Conservation (phyloP, 352 stramenopile species). For the Phytopythium litorale region DNA sequence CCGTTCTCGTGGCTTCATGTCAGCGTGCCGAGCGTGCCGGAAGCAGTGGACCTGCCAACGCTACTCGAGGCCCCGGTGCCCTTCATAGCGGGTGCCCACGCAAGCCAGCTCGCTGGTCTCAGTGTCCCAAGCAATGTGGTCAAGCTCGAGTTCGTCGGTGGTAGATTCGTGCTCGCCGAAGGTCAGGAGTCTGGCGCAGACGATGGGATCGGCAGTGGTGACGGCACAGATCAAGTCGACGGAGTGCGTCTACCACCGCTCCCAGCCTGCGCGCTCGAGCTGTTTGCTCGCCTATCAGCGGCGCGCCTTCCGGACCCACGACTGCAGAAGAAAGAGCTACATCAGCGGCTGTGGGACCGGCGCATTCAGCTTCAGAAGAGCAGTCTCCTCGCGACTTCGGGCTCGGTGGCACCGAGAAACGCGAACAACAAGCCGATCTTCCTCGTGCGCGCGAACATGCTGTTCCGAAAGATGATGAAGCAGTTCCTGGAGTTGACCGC, state of each 20-base stretch:
- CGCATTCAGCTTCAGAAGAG: slow-evolving; percentile 48
- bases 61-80: slow-evolving; percentile 49
- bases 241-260: slow-evolving; percentile 9
- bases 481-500: slow-evolving; percentile 21
- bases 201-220: neutral
- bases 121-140: slow-evolving; percentile 34
- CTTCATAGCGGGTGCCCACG: slow-evolving; percentile 43
- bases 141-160: slow-evolving; percentile 29
- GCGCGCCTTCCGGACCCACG: slow-evolving; percentile 22
- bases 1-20: slow-evolving; percentile 53
- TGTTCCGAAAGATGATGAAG: slow-evolving; percentile 28
- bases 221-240: neutral
- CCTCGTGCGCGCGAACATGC: slow-evolving; percentile 14
- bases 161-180: slow-evolving; percentile 18
- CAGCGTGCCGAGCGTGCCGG: slow-evolving; percentile 44
- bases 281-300: slow-evolving; percentile 13
- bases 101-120: slow-evolving; percentile 26
- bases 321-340: slow-evolving; percentile 32
- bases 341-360: slow-evolving; percentile 41
- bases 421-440: slow-evolving; percentile 11
- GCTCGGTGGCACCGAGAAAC: neutral
- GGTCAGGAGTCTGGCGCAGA: neutral
- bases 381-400: slow-evolving; percentile 14
- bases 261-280: slow-evolving; percentile 9
- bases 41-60: slow-evolving; percentile 43